Base-by-base conservation (phyloP, 495 filamentous ascomycete species). In the Lichenothelia convexa region DNA sequence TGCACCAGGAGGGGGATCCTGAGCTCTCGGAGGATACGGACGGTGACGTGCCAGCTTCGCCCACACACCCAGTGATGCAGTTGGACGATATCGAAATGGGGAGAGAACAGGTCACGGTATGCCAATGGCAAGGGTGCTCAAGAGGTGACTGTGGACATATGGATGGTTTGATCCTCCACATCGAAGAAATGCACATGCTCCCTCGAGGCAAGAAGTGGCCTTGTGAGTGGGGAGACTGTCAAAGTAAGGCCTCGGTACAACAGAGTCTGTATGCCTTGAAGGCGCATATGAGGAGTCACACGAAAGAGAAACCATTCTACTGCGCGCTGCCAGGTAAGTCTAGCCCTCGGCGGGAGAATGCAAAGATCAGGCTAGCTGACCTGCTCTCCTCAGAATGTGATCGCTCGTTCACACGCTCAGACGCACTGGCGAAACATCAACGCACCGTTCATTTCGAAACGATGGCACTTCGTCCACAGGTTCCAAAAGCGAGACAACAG, bases 381-480 rank as follows among this genome's bases (percentile, higher is more conserved):
- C 19, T 32, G 18, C 20, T 36, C n/a, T 17, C 12, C 17, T 18
- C 46, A 92, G 89, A 97, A 69, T 97, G 89, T 58, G 91, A 97
- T 51, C 81, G 87, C 48, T 82, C 85, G 36, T 97, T 97, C 50
- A 97, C 89, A 6, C 75, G 89, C 39, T 95, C 89, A 20, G 89
- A 97, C 53, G 89, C 89, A 16, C 73, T 97, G 0, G 84, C 89
- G 4, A 97, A 97, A 53, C 89, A 97, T 54, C 93, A 94, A 82
- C 78, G 89, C 52, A 95, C 89, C 21, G 89, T 97, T 20, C 89
- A 97, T 58, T n/a, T n/a, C n/a, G 91, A 97, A 57, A 93, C 85
- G 24, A 91, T 95, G 56, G 78, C 82, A 4, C 65, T 93, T 3
- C 78, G 85, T 4, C 81, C 81, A 4, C 78, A 77, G n/a, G 85